Conservation (phyloP, 768 basidiomycete genomes). For the Daedaleopsis sinensis region DNA sequence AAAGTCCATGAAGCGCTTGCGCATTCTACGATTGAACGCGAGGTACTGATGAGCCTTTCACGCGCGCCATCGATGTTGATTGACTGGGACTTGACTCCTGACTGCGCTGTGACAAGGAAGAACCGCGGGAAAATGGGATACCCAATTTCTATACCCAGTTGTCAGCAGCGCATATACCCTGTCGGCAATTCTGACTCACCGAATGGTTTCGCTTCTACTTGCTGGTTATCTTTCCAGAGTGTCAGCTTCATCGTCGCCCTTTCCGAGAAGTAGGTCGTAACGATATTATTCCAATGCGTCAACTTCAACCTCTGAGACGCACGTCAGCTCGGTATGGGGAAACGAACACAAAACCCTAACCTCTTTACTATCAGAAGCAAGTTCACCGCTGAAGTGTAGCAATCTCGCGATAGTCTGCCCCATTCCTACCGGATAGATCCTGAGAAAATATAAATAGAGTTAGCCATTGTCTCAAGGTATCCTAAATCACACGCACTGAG, state of each 20-base stretch:
- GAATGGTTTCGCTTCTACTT: slow-evolving; percentile 80
- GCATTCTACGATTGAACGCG: slow-evolving; percentile 64
- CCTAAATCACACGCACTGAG: background rate
- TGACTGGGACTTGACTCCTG: slow-evolving; percentile 83
- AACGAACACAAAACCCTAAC: slow-evolving; percentile 36
- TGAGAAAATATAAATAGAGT: slow-evolving; percentile 7
- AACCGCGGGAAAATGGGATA: slow-evolving; percentile 81
- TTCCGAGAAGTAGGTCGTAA: slow-evolving; percentile 71
- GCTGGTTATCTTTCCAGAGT: slow-evolving; percentile 85
- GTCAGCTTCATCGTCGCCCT: slow-evolving; percentile 78
- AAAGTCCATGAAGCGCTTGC: slow-evolving; percentile 79
- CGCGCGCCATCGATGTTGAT: slow-evolving; percentile 78
- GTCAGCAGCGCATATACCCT: slow-evolving; percentile 3
- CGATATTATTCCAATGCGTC: slow-evolving; percentile 66
- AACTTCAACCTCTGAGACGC: slow-evolving; percentile 57
- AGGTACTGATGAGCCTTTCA: slow-evolving; percentile 57
- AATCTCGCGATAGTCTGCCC: slow-evolving; percentile 70
- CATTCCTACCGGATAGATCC: slow-evolving; percentile 44
- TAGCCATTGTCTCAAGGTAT: background rate
- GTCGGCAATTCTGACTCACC: slow-evolving; percentile 49
- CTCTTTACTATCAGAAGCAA: slow-evolving; percentile 55
- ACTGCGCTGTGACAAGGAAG: slow-evolving; percentile 82
- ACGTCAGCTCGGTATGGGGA: background rate
- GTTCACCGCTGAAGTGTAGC: slow-evolving; percentile 68
- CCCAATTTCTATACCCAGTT: slow-evolving; percentile 62